Base-by-base conservation (phyloP, 768 basidiomycete genomes). In the Candolleomyces eurysporus region DNA sequence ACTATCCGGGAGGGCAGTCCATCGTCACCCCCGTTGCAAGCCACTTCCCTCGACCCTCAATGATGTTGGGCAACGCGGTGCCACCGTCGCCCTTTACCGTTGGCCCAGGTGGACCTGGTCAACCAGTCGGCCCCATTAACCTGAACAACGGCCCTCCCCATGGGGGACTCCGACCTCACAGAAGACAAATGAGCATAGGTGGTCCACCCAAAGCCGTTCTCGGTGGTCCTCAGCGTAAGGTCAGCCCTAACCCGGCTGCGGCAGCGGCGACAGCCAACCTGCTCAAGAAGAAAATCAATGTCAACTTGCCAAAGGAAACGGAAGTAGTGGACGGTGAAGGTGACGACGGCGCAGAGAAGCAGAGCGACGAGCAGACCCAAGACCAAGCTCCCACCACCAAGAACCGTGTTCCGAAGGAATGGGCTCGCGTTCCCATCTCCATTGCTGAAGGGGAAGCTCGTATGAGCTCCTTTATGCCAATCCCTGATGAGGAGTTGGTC, bases 151-250 rank as follows among this genome's bases (percentile, higher is more conserved):
- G 89, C 59, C 89, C 52, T 56, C 54, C 54, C 16, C 6, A 3
- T 4, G 13, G 26, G 8, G 54, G 54, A 14, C 65, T 61, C 45
- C 59, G 65, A 19, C 61, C 61, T 17, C 61, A 80, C 68, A 80
- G 88, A 71, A 81, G 90, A 48, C 84, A 90, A 60, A 82, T 89
- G 48, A 91, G 88, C 69, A 84, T 90, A 46, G 92, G 92, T 13
- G 92, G 92, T 7, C 92, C 92, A n/a, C 92, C 92, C 9, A 94
- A 94, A 71, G 92, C 92, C 0, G 82, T 86, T 0, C 75, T 94
- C 2, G 92, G 92, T 17, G 92, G 92, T 0, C 91, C 89, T 13
- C 83, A 85, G 49, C 83, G 89, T 49, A 94, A 90, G 74, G 79
- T 86, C 55, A 90, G 87, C 71, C 90, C 91, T 11, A 74, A 89